These are phyloP conservation scores for Fusarium algeriense DNA, from an alignment of 2,329 filamentous ascomycete species.

Conservation along the genomic window DNA sequence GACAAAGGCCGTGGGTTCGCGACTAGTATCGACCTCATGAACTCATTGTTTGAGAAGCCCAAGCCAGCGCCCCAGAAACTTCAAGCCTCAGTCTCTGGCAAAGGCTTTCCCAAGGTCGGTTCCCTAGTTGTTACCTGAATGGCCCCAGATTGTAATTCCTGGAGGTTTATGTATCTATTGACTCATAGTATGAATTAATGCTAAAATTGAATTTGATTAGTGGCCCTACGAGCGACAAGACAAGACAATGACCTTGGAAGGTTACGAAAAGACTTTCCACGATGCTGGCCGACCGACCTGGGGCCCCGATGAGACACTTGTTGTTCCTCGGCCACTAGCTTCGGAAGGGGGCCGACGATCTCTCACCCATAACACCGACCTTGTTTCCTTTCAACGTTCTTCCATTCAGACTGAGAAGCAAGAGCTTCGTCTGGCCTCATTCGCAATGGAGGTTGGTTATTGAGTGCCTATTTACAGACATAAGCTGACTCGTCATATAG, in stretches of 20 bases:
- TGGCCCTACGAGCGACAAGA: slow-evolving; percentile 87
- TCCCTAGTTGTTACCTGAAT: slow-evolving; percentile 56
- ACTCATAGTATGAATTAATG: slow-evolving; percentile 51
- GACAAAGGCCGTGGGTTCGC: slow-evolving; percentile 76
- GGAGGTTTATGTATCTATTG: slow-evolving; percentile 52
- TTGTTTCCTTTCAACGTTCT: slow-evolving; percentile 52
- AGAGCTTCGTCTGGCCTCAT: slow-evolving; percentile 74
- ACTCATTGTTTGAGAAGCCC: slow-evolving; percentile 86
- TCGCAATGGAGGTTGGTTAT: slow-evolving; percentile 65
- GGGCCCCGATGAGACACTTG: slow-evolving; percentile 78
- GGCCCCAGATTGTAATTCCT: slow-evolving; percentile 40
- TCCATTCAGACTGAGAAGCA: slow-evolving; percentile 73
- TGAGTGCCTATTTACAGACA: not conserved
- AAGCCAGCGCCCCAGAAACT: slow-evolving; percentile 68
- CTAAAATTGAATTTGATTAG: slow-evolving; percentile 69
- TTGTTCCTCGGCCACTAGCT: slow-evolving; percentile 63
- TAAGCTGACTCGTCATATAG: slow-evolving; percentile 52
- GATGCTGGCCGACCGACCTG: slow-evolving; percentile 82
- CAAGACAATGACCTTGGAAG: slow-evolving; percentile 75
- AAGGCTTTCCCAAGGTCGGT: slow-evolving; percentile 92
- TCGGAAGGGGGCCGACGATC: slow-evolving; percentile 56
- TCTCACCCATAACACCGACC: slow-evolving; percentile 44
- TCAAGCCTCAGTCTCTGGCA: slow-evolving; percentile 64
- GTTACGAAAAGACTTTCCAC: slow-evolving; percentile 76
- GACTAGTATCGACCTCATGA: slow-evolving; percentile 96